Base-by-base conservation (phyloP, 2,329 filamentous ascomycete genomes). In the Domatiomyces globalis region DNA sequence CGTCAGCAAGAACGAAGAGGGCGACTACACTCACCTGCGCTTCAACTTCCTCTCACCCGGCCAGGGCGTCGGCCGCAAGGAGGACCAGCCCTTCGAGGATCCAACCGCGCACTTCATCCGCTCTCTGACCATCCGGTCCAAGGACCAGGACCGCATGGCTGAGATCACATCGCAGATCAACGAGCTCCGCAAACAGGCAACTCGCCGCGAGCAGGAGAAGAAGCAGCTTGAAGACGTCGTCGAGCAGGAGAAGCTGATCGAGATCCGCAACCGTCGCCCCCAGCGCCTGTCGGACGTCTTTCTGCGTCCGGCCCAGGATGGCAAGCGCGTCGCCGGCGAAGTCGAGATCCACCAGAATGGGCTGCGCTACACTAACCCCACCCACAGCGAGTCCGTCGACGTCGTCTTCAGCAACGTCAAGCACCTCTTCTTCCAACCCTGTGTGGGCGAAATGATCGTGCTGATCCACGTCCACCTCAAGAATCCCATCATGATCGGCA, bases 211-310 rank as follows among this genome's bases (percentile, higher is more conserved):
- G 68, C 89, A 95, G 63, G 90, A 95, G 69, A 95, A 96, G 80
- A 98, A 98, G 72, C 90, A 98, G 61, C 85, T 98, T 85, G 92
- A 98, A 66, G 92, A 98, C 68, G 92, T 98, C 19, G 89, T 98
- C 5, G 92, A 96, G 69, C 92, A 98, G 68, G 92, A 98, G 66
- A 98, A 98, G 73, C 80, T 98, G 49, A 75, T 94, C 60, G 89
- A 95, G 65, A 89, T 96, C 60, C 79, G 92, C 74, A 95, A 92
- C 69, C 88, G 92, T 58, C 87, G 92, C 52, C 92, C 92, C 33
- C 80, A 85, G 59, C 84, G 90, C 55, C 77, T 98, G 62, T 87
- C 94, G 55, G 92, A 95, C 65, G 87, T 98, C 61, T 98, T 90
- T 67, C 86, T 98, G 59, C 86, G 92, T 52, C 92, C 92, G 48